Percentiles rank a stretch among this genome's conserved stretches.
Evolutionary conservation across 345 rosid species (phyloP).

Genomic region (Eucalyptus pumila): DNA sequence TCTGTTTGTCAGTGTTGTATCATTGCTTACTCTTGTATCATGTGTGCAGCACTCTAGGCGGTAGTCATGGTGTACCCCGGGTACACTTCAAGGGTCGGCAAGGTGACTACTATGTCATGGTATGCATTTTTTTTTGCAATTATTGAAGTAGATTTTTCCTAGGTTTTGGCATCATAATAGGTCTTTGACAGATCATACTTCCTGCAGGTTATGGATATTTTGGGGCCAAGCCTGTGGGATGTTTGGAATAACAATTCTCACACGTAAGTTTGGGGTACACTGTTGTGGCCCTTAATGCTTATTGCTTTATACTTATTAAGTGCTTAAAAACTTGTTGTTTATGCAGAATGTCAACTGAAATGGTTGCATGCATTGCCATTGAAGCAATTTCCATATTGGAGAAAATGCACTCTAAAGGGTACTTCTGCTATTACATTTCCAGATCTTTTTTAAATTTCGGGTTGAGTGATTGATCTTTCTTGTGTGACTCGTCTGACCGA

Average conservation of each 20-base stretch:
- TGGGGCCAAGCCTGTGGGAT: constrained; percentile 99
- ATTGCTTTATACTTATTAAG: background rate
- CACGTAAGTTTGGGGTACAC: constrained; percentile 28
- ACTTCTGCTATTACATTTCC: background rate
- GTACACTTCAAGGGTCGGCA: constrained; percentile 86
- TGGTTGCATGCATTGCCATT: constrained; percentile 76
- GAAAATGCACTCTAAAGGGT: constrained; percentile 67
- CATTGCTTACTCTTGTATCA: background rate
- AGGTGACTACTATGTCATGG: constrained; percentile 93
- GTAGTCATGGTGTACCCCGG: constrained; percentile 80
- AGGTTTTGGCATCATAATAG: background rate
- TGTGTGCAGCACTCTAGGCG: constrained; percentile 40
- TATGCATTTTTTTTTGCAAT: constrained; percentile 8
- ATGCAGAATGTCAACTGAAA: constrained; percentile 64
- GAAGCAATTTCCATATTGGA: constrained; percentile 74
- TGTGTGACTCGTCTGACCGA: background rate
- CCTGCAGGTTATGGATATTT: constrained; percentile 88
- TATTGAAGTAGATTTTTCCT: background rate
- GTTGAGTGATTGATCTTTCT: background rate
- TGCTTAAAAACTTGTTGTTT: background rate
- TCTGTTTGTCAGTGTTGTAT: background rate
- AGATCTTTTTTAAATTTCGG: background rate
- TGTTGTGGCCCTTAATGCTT: background rate
- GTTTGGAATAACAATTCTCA: constrained; percentile 68
- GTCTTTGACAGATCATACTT: background rate